Base-by-base conservation (phyloP, 768 basidiomycete genomes). In the Lanmaoa rubissima region DNA sequence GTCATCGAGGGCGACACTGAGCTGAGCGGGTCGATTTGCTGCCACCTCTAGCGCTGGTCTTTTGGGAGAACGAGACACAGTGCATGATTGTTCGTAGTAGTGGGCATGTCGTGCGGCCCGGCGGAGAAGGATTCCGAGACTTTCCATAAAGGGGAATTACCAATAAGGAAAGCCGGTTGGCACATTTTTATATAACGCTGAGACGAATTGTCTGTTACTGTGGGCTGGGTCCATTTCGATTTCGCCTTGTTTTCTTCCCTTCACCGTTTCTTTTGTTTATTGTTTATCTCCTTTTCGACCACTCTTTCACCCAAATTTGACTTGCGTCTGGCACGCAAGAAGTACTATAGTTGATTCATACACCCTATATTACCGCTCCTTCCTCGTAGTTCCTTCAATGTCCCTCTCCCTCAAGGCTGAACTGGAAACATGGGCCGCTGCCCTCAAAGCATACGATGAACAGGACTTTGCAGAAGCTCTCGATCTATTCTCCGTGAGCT, bases 381-480 rank as follows among this genome's bases (percentile, higher is more conserved):
- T 48, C 16, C 21, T 24, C 21, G 21, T 24, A 24, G 21, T 24
- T 24, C 21, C 65, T 49, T 5, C 47, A 21, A 61, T 73, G 70
- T 61, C 71, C 9, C 54, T 72, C 42, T 85, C 85, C 57, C 79
- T 86, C 69, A 87, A 85, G 74, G 84, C 80, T 58, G 85, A 87
- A 79, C 83, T 98, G 42, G 90, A 94, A 70, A 86, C 80, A 2
- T 96, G 94, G 93, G 84, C 86, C 14, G 79, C 88, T 39, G 95
- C 95, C 55, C 84, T 98, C 69, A 82, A 85, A 65, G 88, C 93
- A 5, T 97, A 95, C 74, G 94, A 96, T 61, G 84, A 83, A 8
- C 81, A 90, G 65, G 86, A 95, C 69, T 94, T 90, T 68, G 84
- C 85, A 50, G 80, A 79, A 58, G 77, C 91, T 34, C 77, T 98